These are phyloP conservation scores for Dothideomycetes sp. DNA, from an alignment of 2,329 filamentous ascomycete genomes.

Conservation along the genomic window DNA sequence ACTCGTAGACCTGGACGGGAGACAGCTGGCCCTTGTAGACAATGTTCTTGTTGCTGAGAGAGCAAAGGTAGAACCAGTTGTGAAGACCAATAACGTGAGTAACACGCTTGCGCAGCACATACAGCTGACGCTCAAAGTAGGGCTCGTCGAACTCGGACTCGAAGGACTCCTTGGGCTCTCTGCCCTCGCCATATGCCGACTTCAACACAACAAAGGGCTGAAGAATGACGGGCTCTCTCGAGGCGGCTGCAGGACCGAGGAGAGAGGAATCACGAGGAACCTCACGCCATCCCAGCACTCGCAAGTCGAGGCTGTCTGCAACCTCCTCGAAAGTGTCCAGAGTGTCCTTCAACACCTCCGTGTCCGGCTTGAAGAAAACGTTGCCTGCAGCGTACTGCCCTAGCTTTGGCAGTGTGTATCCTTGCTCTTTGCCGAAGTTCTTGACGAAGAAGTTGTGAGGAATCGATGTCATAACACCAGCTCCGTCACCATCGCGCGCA, in stretches of 20 bases:
- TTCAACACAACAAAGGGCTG: constrained; percentile 90
- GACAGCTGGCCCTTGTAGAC: constrained; percentile 97
- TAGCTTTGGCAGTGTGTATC: constrained; percentile 72
- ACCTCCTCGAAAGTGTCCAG: constrained; percentile 90
- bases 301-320: constrained; percentile 75
- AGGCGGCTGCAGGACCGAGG: constrained; percentile 83
- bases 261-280: constrained; percentile 89
- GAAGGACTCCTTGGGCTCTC: constrained; percentile 69
- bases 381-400: constrained; percentile 97
- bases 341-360: constrained; percentile 80
- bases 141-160: constrained; percentile 72
- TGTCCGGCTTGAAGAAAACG: constrained; percentile 95
- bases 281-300: constrained; percentile 92
- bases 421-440: constrained; percentile 89
- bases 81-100: constrained; percentile 90
- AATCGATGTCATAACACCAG: constrained; percentile 98
- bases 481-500: constrained; percentile 93
- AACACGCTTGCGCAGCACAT: constrained; percentile 85
- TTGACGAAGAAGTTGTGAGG: constrained; percentile 98
- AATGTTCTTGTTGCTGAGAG: constrained; percentile 94
- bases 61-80: constrained; percentile 99
- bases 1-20: constrained; percentile 91
- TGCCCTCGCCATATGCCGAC: constrained; percentile 74
- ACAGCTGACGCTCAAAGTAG: constrained; percentile 86
- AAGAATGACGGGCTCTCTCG: constrained; percentile 87